These are phyloP conservation scores for Coprinopsis cinerea DNA, from an alignment of 768 basidiomycete species.

Conservation along the genomic window DNA sequence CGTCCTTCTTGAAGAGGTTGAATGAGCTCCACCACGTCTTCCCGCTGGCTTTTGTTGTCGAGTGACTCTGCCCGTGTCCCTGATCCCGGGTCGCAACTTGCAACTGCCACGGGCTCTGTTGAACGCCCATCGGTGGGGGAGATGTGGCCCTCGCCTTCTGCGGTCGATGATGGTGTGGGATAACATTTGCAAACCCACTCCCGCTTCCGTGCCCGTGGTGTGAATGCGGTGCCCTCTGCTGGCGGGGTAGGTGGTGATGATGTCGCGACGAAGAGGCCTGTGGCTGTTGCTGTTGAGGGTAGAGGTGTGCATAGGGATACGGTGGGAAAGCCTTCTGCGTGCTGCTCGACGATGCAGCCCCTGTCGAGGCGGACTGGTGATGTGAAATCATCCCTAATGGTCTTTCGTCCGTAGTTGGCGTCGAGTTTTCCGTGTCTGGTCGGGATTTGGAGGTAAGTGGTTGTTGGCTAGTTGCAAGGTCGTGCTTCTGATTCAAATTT, in stretches of 20 bases:
- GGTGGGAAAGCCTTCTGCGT: conserved; percentile 1
- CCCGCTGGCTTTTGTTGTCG: conserved; percentile 23
- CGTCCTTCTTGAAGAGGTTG: conserved; percentile 55
- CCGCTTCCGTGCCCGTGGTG: conserved; percentile 7
- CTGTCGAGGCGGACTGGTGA: not conserved
- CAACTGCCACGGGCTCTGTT: not conserved
- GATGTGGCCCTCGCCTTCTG: not conserved
- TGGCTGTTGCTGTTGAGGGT: conserved; percentile 3
- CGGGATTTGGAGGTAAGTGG: not conserved
- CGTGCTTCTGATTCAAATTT: not conserved
- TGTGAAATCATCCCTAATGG: conserved; percentile 1
- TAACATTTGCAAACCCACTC: not conserved
- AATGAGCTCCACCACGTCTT: conserved; percentile 85
- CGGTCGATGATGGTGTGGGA: not conserved
- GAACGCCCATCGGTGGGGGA: not conserved
- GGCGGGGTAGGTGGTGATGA: not conserved
- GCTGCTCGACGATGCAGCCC: not conserved
- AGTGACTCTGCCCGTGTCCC: not conserved
- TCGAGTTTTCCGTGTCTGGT: not conserved
- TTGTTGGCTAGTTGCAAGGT: not conserved
- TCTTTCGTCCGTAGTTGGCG: no score
- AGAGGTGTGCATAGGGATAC: conserved; percentile 7
- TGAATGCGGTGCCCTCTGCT: not conserved
- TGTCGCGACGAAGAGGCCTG: conserved; percentile 3
- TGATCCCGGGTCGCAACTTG: not conserved